These are phyloP conservation scores for Cryptococcus floricola DNA, from an alignment of 1,284 basidiomycete species.

Conservation along the genomic window DNA sequence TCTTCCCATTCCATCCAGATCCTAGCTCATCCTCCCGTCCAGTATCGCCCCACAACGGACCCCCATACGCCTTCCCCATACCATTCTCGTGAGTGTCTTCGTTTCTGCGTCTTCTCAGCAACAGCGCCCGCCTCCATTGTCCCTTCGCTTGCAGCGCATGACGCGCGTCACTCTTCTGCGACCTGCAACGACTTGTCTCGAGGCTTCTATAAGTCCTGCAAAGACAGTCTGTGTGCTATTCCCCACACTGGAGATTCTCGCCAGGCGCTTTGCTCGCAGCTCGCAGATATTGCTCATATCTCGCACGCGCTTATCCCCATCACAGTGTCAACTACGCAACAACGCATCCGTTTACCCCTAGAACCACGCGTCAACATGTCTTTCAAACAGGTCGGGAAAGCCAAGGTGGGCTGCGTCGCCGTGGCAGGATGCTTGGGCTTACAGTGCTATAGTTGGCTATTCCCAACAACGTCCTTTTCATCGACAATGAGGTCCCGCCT, in stretches of 20 bases:
- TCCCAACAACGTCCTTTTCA: conserved; percentile 42
- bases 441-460: conserved; percentile 30
- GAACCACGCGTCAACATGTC: background rate
- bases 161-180: background rate
- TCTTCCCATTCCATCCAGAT: no score
- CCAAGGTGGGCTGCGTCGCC: background rate
- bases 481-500: conserved; percentile 35
- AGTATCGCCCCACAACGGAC: background rate
- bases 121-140: background rate
- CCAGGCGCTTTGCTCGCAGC: no score
- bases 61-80: background rate
- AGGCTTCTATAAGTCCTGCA: no score
- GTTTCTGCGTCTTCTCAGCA: background rate
- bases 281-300: no score
- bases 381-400: background rate
- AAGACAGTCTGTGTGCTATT: no score
- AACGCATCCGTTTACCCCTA: no score
- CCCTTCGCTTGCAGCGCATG: background rate
- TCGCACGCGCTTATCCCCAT: no score
- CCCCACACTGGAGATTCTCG: no score
- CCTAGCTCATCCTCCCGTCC: no score
- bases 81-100: background rate
- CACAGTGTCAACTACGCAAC: no score
- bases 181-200: background rate
- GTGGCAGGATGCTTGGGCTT: background rate